Evolutionary conservation across 2,329 filamentous ascomycete genomes (phyloP), one percentile per base, ranked within the genome.

Genomic region (Fusarium nodosum): DNA sequence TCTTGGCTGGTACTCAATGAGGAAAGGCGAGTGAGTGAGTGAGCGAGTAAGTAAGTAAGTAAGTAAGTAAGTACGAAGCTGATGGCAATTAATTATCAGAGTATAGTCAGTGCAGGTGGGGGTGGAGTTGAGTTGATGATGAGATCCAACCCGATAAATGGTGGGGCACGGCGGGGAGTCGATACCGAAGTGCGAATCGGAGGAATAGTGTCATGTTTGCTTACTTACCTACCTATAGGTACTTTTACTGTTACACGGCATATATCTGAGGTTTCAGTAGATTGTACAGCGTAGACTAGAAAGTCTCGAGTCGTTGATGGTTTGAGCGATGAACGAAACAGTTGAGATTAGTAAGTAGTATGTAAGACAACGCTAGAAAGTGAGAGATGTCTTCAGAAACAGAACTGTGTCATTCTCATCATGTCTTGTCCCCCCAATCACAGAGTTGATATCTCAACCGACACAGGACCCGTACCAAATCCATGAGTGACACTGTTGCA

Each of bases 91-190:
- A 34, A 65, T 47, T 66, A 66, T 62, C 52, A 48, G 22, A 24
- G 33, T 54, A 12, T 15, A 61, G 13, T 22, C 39, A 48, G 46
- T n/a, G 22, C 18, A 51, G 22, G 47, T 51, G 48, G 48, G 34
- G 30, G 36, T 57, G 57, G 61, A 42, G 63, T 57, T 52, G 63
- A 63, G 63, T 54, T 51, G 41, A 63, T 61, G 42, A 60, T 66
- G 66, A 63, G 66, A 66, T 69, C 20, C 28, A 48, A 62, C 66
- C n/a, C 33, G 33, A 39, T 31, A 33, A 50, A 54, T 58, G 66
- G 66, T 66, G 66, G 66, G 64, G 63, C 60, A 55, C 61, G 66
- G 66, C 56, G 66, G 53, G 42, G 45, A 66, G 51, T 50, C 47
- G 46, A 69, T 41, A 66, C 39, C 66, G 52, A 62, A 51, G 56